These are phyloP conservation scores for Hyphodiscus hymeniophilus DNA, from an alignment of 495 filamentous ascomycete genomes.

Conservation along the genomic window DNA sequence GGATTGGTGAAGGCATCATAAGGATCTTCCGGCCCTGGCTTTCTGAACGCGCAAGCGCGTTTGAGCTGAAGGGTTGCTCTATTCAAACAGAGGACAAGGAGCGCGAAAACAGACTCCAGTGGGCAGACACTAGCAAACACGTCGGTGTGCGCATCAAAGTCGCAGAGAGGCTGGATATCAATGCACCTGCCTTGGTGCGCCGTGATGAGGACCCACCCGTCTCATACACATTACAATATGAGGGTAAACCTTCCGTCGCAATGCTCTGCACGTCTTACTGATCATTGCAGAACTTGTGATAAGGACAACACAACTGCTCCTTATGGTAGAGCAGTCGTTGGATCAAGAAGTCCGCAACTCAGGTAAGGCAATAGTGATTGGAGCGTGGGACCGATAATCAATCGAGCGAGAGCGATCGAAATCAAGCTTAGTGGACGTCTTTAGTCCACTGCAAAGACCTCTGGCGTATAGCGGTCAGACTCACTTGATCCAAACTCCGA, in stretches of 20 bases:
- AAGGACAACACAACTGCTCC: constrained; percentile 47
- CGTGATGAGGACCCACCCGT: constrained; percentile 48
- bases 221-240: constrained; percentile 47
- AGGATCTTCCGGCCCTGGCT: constrained; percentile 67
- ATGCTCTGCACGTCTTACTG: constrained; percentile 1
- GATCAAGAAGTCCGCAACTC: constrained; percentile 38
- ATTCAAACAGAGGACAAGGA: constrained; percentile 1
- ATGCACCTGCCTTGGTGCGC: constrained; percentile 33
- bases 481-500: not conserved
- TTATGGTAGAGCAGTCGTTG: constrained; percentile 49
- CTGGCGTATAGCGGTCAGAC: not conserved
- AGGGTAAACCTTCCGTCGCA: constrained; percentile 36
- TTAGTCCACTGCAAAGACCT: no score
- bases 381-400: constrained; percentile 24
- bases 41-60: constrained; percentile 26
- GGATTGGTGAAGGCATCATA: constrained; percentile 53
- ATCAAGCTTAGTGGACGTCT: no score
- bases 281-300: constrained; percentile 49
- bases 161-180: constrained; percentile 26
- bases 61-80: constrained; percentile 9
- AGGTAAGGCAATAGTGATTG: constrained; percentile 53
- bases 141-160: constrained; percentile 54
- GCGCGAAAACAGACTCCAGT: constrained; percentile 34
- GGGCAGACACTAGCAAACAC: constrained; percentile 45
- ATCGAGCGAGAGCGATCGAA: no score